A percentile compares a stretch with the other conserved stretches of the same genome.
These are phyloP conservation scores for Nicotiana obtusifolia DNA, from an alignment of 257 asterid species.

Conservation along the genomic window DNA sequence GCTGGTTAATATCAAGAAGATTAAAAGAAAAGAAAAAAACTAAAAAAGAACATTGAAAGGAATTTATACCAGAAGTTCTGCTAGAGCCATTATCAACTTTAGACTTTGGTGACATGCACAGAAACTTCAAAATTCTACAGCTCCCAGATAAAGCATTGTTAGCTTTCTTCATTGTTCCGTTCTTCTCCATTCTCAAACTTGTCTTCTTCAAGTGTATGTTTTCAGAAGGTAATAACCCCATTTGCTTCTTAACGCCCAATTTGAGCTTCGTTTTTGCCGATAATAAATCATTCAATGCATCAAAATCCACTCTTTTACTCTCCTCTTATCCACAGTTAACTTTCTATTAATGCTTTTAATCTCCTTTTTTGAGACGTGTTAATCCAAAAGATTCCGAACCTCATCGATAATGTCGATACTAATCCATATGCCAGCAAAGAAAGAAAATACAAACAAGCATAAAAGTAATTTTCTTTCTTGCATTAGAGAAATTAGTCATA, in stretches of 20 bases:
- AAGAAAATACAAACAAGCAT: background rate
- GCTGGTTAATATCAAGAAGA: background rate
- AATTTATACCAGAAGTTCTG: constrained; percentile 51
- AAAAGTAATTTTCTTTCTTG: background rate
- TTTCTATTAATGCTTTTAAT: constrained; percentile 13
- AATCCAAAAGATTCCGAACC: background rate
- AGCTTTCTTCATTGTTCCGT: constrained; percentile 26
- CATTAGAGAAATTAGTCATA: background rate
- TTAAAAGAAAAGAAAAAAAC: background rate
- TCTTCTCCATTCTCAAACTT: no score
- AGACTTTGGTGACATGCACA: constrained; percentile 62
- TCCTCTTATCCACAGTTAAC: constrained; percentile 36
- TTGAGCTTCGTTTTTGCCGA: constrained; percentile 15
- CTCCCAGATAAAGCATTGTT: constrained; percentile 38
- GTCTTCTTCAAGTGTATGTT: constrained; percentile 21
- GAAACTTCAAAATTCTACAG: constrained; percentile 55
- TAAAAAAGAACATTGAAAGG: background rate
- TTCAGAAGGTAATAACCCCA: constrained; percentile 44
- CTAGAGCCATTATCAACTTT: constrained; percentile 33
- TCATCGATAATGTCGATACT: background rate
- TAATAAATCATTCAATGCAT: constrained; percentile 17
- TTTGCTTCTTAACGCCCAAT: constrained; percentile 31
- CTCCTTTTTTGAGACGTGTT: constrained; percentile 8
- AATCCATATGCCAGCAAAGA: background rate
- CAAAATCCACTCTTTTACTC: constrained; percentile 25